Evolutionary conservation across 1,139 yeast genomes (phyloP), one percentile per base, ranked within the genome.

Genomic region (Petasospora rhodanensis): DNA sequence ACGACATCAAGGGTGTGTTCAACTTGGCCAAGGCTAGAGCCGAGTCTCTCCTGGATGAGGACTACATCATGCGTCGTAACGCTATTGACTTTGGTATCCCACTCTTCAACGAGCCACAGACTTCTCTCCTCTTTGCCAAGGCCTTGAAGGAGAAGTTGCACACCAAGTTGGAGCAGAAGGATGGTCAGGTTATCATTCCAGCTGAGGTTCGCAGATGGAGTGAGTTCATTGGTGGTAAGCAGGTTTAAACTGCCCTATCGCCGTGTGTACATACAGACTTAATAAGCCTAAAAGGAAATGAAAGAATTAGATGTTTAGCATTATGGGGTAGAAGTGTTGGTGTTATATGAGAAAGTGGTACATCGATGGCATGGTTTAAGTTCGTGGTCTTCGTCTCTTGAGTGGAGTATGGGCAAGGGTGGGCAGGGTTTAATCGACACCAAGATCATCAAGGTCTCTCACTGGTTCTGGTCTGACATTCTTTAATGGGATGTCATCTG

Each of bases 21-120:
- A 93, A 93, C 65, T 73, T 91, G 56, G 96, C 98, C 33, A 72
- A 71, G 51, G 82, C 86, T 31, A 77, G 96, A 59, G 98, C 97
- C 24, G 93, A 84, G 55, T 66, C 72, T 46, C 71, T 85, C 47
- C 64, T 77, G 45, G 97, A 91, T 54, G 81, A 83, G 61, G 97
- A 91, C 64, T 91, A 91, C 58, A 82, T 89, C 36, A 91, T 91
- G 97, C 81, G 99, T 71, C 81, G 99, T 69, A 91, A 89, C 59
- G 97, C 98, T 33, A 93, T 91, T 65, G 99, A 91, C 62, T 91
- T 93, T 60, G 97, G 85, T 40, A 82, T 91, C 53, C 96, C 98
- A 30, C 70, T 91, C 59, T 89, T 91, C 68, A 91, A 91, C 57
- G 98, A 91, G 65, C 96, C 97, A 46, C 79, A 86, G 58, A 91